Evolutionary conservation across 2,329 filamentous ascomycete species (phyloP), one percentile per base, ranked within the genome.

Genomic region (Stagonosporopsis cucurbitacearum): DNA sequence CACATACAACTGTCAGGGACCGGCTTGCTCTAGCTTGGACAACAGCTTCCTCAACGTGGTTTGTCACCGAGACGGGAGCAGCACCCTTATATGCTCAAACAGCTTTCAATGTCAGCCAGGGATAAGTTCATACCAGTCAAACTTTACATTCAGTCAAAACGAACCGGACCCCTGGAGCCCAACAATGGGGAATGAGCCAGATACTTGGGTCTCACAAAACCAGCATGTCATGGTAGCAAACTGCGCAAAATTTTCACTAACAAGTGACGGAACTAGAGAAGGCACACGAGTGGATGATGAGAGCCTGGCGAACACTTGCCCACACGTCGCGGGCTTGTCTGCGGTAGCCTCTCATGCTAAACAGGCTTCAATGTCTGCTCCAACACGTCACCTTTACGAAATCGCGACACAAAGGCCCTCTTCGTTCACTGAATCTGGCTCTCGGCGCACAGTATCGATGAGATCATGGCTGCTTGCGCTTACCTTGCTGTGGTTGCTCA

Each of bases 91-190:
- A 45, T 69, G 66, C 42, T 67, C 63, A 20, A 69, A 64, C 41
- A 41, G 59, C 8, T 30, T 57, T 33, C 62, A 64, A 51, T 69
- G 65, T 37, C 57, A 62, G 4, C 19, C 30, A 2, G 62, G 59
- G 2, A 59, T 60, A 22, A 57, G 48, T 6, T 62, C 55, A 4
- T 66, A 63, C 41, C 50, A 58, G 17, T 66, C 66, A 7, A 67
- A 67, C 46, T 68, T 67, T 39, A 67, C 63, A 15, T 69, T 68
- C 48, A 51, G 32, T 12, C 66, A 69, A 35, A 67, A 62, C 20
- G 58, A 66, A 20, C 56, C 58, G 3, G 66, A 67, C 50, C 58
- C 57, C 4, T 53, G 62, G 49, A 62, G 47, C 20, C 65, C 64
- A 4, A 26, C 33, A 9, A 55, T 62, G 13, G 57, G 54, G 2